Base-by-base conservation (phyloP, 371 early-diverging fungal species). In the Mucor saturninus region DNA sequence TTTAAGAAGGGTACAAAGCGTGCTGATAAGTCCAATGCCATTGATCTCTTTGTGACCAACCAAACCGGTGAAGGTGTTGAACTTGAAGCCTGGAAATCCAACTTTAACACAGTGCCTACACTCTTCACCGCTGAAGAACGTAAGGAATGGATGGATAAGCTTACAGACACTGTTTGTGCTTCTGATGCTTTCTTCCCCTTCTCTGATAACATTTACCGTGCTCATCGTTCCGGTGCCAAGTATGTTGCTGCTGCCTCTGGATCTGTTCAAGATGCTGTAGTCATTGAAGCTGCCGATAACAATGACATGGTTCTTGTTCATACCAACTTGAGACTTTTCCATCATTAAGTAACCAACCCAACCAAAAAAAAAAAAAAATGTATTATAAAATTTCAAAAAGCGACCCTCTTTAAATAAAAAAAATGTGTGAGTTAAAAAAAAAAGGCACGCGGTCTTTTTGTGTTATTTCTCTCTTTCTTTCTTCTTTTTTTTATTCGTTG, bases 121-220 rank as follows among this genome's bases (percentile, higher is more conserved):
- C 86, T 86, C 10, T 79, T 97, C 67, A 92, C 94, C 11, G 85
- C 80, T 26, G 89, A 84, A 53, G 95, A 96, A 75, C 91, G 93
- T 56, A 79, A 78, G 59, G 91, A 80, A 61, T 94, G 94, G 83
- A 86, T 91, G 83, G 75, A 73, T 56, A 59, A 84, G 67, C 79
- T 93, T 54, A 74, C 61, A 30, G 93, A 86, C 53, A 92, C 97
- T 35, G 91, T 91, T 10, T 82, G 96, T 7, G 88, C 94, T 2
- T 95, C 95, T 29, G 98, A 98, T 75, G 98, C 98, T 43, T 98
- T 98, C 90, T 98, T 98, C 94, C 98, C 98, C 71, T 98, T 98
- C 89, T 83, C 91, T 9, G 98, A 98, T 80, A 97, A 96, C 69
- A 82, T 98, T 60, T 91, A 93, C 73, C 87, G 98, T 54, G 98